Base-by-base conservation (phyloP, 306 rosid species). In the Coriaria nepalensis region DNA sequence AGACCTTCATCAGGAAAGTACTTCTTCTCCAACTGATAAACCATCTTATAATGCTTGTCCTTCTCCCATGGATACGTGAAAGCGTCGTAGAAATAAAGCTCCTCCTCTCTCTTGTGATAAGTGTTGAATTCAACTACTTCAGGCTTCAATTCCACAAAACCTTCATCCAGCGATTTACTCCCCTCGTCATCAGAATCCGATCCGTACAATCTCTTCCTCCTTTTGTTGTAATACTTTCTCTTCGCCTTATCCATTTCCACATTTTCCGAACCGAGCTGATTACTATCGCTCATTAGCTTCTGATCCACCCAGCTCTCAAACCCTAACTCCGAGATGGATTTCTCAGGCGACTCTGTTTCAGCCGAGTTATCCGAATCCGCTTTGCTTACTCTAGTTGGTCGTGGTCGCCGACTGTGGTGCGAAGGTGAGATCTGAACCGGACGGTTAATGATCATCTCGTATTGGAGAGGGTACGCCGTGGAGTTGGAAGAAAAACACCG, bases 51-150 rank as follows among this genome's bases (percentile, higher is more conserved):
- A 53, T 88, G 97, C 73, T 78, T 88, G 11, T 72, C 84, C 64
- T 88, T 88, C 71, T 88, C 97, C 97, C 97, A 88, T 0, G 97
- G 97, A 59, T 81, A 84, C 0, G 76, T 41, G 43, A 88, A 77
- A 0, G 95, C 53, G 38, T 88, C 95, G 29, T 84, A 74, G 49
- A 88, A 84, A 62, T 70, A 63, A 55, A 90, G 61, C 58, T 84
- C 97, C 55, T 90, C 97, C 57, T 90, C 95, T 49, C 92, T 74
- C 68, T 64, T 60, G 36, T 76, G 93, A 70, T 84, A 50, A 4
- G 77, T 77, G 5, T 75, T 78, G 52, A 90, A 60, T 36, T 90
- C 93, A 7, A 84, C 84, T 10, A 88, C 95, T 49, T 88, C 80
- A 2, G 90, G 97, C 66, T 68, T 78, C 56, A 88, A 47, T 53